These are phyloP conservation scores for Chlorella sp. DNA, from an alignment of 139 green algal species.

Conservation along the genomic window DNA sequence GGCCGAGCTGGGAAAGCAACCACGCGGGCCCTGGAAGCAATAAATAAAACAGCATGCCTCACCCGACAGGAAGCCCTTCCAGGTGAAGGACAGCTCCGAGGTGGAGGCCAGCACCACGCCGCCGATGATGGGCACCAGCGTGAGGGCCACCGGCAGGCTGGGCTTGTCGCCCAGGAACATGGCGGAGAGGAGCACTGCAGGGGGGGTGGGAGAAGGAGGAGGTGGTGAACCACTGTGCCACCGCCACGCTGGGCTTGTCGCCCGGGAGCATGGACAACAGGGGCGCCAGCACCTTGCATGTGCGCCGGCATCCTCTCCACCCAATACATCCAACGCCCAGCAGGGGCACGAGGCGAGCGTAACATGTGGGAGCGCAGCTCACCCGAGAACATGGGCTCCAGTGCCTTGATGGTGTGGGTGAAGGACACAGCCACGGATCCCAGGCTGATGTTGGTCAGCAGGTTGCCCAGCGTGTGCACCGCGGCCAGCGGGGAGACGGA, in stretches of 20 bases:
- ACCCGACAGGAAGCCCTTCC: slow-evolving; percentile 83
- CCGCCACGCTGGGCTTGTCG: background rate
- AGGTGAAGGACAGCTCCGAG: slow-evolving; percentile 73
- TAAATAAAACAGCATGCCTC: too few species aligned
- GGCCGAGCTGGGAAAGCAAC: too few species aligned
- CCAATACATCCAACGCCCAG: slow-evolving; percentile 70
- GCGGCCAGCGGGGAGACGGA: slow-evolving; percentile 89
- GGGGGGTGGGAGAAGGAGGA: background rate
- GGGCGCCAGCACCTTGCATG: slow-evolving; percentile 97
- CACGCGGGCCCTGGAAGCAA: too few species aligned
- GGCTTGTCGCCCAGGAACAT: slow-evolving; percentile 89
- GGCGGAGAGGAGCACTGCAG: slow-evolving; percentile 78
- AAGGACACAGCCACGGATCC: slow-evolving; percentile 97
- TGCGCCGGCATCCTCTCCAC: too few species aligned
- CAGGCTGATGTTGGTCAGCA: slow-evolving; percentile 97
- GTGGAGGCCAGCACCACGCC: slow-evolving; percentile 89
- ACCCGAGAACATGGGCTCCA: slow-evolving; percentile 95
- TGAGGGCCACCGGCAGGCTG: slow-evolving; percentile 69
- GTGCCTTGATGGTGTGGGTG: slow-evolving; percentile 99
- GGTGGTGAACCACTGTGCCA: too few species aligned
- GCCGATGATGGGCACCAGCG: slow-evolving; percentile 91
- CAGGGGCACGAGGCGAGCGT: too few species aligned
- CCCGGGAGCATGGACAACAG: slow-evolving; percentile 74
- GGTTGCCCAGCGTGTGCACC: slow-evolving; percentile 97
- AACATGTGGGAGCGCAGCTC: slow-evolving; percentile 82